A percentile compares a stretch with the other conserved stretches of the same genome.
These are phyloP conservation scores for Trichoderma sp. DNA, from an alignment of 2,329 filamentous ascomycete species.

Conservation along the genomic window DNA sequence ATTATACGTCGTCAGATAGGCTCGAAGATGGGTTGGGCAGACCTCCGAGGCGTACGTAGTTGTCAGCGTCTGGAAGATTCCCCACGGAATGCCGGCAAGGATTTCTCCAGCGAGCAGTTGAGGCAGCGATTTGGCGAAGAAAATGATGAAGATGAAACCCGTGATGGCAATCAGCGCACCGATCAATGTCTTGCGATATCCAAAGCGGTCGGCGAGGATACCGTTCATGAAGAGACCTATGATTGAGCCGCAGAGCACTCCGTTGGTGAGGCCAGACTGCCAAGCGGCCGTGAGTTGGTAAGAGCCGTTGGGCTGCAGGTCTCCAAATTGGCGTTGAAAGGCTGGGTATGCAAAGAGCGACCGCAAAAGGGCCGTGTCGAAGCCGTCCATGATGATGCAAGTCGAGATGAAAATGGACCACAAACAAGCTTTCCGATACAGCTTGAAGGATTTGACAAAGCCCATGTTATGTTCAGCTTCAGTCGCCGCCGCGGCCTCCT, in stretches of 20 bases:
- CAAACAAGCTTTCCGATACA: slow-evolving; percentile 39
- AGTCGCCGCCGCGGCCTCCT: slow-evolving; percentile 31
- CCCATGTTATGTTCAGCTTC: slow-evolving; percentile 36
- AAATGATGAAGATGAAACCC: slow-evolving; percentile 48
- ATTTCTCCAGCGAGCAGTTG: slow-evolving; percentile 47
- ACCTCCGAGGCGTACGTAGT: slow-evolving; percentile 50
- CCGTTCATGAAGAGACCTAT: slow-evolving; percentile 51
- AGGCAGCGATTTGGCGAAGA: slow-evolving; percentile 43
- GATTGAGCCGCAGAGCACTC: slow-evolving; percentile 47
- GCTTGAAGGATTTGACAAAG: slow-evolving; percentile 36
- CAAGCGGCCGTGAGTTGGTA: slow-evolving; percentile 51
- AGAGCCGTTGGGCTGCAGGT: slow-evolving; percentile 33
- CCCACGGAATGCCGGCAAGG: slow-evolving; percentile 48
- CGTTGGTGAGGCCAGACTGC: slow-evolving; percentile 53
- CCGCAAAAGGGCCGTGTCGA: slow-evolving; percentile 41
- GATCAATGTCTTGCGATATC: slow-evolving; percentile 49
- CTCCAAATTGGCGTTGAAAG: slow-evolving; percentile 42
- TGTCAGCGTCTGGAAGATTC: slow-evolving; percentile 46
- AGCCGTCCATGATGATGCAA: slow-evolving; percentile 42
- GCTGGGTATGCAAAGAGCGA: slow-evolving; percentile 43
- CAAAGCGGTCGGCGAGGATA: slow-evolving; percentile 45
- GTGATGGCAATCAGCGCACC: slow-evolving; percentile 39
- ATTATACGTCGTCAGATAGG: slow-evolving; percentile 48
- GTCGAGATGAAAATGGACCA: slow-evolving; percentile 41
- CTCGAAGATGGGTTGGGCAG: slow-evolving; percentile 45